Evolutionary conservation across 169 alveolate species (phyloP).

Genomic region (Babesia bigemina): DNA sequence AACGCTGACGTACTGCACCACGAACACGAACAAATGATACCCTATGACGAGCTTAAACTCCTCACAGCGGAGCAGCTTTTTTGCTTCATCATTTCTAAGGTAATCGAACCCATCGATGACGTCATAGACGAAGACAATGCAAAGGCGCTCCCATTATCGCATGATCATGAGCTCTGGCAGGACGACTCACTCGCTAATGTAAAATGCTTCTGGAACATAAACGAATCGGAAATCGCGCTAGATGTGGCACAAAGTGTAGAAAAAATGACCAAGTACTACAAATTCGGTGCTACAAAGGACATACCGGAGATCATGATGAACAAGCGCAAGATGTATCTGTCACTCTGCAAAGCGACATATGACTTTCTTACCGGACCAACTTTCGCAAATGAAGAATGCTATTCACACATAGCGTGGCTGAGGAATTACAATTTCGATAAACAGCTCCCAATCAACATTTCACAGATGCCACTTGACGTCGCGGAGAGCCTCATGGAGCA

Average conservation of each 20-base stretch:
- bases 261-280: slow-evolving; percentile 48
- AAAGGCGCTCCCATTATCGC: not conserved
- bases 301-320: slow-evolving; percentile 21
- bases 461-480: slow-evolving; percentile 32
- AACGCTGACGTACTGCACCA: slow-evolving; percentile 54
- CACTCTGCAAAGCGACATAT: slow-evolving; percentile 22
- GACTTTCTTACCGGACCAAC: slow-evolving; percentile 15
- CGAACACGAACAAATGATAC: slow-evolving; percentile 5
- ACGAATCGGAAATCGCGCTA: not conserved
- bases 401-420: slow-evolving; percentile 17
- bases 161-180: not conserved
- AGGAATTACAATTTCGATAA: slow-evolving; percentile 18
- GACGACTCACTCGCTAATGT: slow-evolving; percentile 2
- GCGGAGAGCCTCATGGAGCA: slow-evolving; percentile 32
- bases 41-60: slow-evolving; percentile 22
- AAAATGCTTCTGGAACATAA: slow-evolving; percentile 12
- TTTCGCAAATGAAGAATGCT: not conserved
- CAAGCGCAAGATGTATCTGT: slow-evolving; percentile 31
- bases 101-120: slow-evolving; percentile 6
- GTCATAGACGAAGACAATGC: not conserved
- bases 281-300: slow-evolving; percentile 43
- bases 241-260: slow-evolving; percentile 22
- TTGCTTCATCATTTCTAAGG: slow-evolving; percentile 34
- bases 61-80: slow-evolving; percentile 52
- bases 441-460: slow-evolving; percentile 37